A percentile compares a stretch with the other conserved stretches of the same genome.
Conservation (phyloP, 257 asterid genomes). For the Plantago major region DNA sequence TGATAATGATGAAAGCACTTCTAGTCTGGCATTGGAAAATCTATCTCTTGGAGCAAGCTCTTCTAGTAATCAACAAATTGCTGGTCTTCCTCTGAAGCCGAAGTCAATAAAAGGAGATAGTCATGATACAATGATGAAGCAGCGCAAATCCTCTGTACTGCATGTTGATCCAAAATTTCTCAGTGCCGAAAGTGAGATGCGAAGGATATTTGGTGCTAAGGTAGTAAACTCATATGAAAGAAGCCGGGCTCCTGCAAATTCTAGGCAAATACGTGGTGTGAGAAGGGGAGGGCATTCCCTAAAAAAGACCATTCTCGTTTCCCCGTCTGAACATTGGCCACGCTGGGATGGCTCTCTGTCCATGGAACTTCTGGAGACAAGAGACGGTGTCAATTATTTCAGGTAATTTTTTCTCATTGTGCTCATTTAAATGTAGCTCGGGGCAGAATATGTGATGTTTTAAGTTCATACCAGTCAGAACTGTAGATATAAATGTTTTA, state of each 20-base stretch:
- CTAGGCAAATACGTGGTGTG: slow-evolving; percentile 60
- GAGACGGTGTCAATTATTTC: slow-evolving; percentile 61
- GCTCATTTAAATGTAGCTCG: too few relatives aligned
- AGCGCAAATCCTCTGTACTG: slow-evolving; percentile 39
- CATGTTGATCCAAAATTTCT: slow-evolving; percentile 81
- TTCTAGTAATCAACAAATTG: slow-evolving; percentile 32
- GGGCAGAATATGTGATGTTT: too few relatives aligned
- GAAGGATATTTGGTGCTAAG: slow-evolving; percentile 85
- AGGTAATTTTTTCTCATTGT: slow-evolving; percentile 34
- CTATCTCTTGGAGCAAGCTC: slow-evolving; percentile 47
- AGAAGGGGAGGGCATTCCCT: slow-evolving; percentile 69
- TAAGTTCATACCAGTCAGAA: too few relatives aligned
- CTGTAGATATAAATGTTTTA: too few relatives aligned
- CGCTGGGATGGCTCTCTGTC: slow-evolving; percentile 93
- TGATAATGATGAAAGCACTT: slow-evolving; percentile 24
- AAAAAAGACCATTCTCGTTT: slow-evolving; percentile 71
- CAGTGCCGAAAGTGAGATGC: slow-evolving; percentile 82
- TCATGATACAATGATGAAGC: slow-evolving; percentile 31
- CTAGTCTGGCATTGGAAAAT: slow-evolving; percentile 36
- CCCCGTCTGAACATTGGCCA: slow-evolving; percentile 90
- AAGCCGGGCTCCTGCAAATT: slow-evolving; percentile 47
- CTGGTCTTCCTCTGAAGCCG: slow-evolving; percentile 25
- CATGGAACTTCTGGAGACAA: slow-evolving; percentile 78
- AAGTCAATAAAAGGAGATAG: slow-evolving; percentile 30
- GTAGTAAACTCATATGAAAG: slow-evolving; percentile 78